Evolutionary conservation across 371 early-diverging fungal genomes (phyloP).

Genomic region (Mucor piriformis): DNA sequence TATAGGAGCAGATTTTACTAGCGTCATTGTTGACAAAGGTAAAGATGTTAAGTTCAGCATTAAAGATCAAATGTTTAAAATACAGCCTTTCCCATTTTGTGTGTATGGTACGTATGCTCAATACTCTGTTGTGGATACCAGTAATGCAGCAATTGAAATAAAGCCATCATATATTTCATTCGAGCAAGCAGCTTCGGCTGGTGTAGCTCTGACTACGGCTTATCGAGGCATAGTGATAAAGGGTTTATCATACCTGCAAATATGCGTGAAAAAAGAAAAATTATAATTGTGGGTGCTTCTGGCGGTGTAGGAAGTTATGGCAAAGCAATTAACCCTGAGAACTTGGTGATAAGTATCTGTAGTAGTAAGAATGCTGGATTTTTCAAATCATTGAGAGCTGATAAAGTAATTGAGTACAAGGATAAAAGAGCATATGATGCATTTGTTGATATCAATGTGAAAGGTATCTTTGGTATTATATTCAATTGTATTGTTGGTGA

Average conservation of each 20-base stretch:
- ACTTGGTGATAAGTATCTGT: slow-evolving; percentile 62
- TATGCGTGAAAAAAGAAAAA: neutral
- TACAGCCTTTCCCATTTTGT: slow-evolving; percentile 16
- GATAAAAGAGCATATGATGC: slow-evolving; percentile 26
- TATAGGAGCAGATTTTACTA: slow-evolving; percentile 52
- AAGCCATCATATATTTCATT: slow-evolving; percentile 47
- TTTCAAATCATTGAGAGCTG: slow-evolving; percentile 60
- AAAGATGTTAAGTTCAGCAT: slow-evolving; percentile 39
- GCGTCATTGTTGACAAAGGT: slow-evolving; percentile 43
- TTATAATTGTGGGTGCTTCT: slow-evolving; percentile 61
- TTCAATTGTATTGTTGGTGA: slow-evolving; percentile 59
- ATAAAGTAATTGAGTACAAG: slow-evolving; percentile 60
- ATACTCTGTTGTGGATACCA: slow-evolving; percentile 28
- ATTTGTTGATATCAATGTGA: slow-evolving; percentile 9
- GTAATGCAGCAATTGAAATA: slow-evolving; percentile 33
- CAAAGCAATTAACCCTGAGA: slow-evolving; percentile 43
- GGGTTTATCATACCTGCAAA: slow-evolving; percentile 1
- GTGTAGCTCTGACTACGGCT: slow-evolving; percentile 40
- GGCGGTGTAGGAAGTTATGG: slow-evolving; percentile 64
- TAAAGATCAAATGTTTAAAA: slow-evolving; percentile 56
- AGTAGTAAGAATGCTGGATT: slow-evolving; percentile 52
- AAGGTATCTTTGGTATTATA: slow-evolving; percentile 38
- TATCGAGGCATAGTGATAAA: slow-evolving; percentile 30
- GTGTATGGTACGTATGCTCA: slow-evolving; percentile 53
- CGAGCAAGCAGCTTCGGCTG: slow-evolving; percentile 49